phyloP scores from a whole-genome alignment of 441 rosid species.

The Francoa sonchifolia region DNA sequence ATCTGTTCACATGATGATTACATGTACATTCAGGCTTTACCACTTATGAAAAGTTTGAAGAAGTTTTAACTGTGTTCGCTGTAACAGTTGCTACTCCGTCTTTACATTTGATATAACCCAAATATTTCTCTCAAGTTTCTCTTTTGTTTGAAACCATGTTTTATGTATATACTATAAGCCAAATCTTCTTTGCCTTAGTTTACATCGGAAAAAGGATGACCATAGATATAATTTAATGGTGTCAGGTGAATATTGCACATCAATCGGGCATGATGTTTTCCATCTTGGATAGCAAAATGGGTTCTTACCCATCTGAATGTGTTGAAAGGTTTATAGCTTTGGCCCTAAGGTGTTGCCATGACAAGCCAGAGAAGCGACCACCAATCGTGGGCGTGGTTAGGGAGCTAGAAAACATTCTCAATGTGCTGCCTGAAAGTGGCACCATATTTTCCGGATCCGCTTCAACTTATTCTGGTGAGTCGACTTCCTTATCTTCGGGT shows the following conservation, averaged over 20 bases:
- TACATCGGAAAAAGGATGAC: not conserved
- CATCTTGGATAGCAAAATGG: slow-evolving; percentile 67
- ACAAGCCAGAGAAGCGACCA: slow-evolving; percentile 58
- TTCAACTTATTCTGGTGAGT: slow-evolving; percentile 15
- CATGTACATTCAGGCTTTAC: no score
- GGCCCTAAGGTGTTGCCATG: slow-evolving; percentile 58
- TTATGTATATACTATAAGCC: no score
- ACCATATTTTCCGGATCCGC: slow-evolving; percentile 16
- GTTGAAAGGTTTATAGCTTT: slow-evolving; percentile 40
- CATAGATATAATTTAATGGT: not conserved
- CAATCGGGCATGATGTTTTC: slow-evolving; percentile 46
- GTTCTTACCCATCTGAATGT: slow-evolving; percentile 57
- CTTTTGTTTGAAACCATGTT: no score
- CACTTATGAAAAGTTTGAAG: no score
- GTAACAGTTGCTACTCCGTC: no score
- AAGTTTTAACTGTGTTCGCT: no score
- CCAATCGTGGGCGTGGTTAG: slow-evolving; percentile 54
- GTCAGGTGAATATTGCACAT: slow-evolving; percentile 48
- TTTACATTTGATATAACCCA: no score
- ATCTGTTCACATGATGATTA: no score
- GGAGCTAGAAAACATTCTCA: slow-evolving; percentile 54
- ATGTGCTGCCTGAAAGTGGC: slow-evolving; percentile 32
- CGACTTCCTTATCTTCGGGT: slow-evolving; percentile 32
- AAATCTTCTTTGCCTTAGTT: no score
- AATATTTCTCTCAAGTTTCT: no score